phyloP scores from a whole-genome alignment of 768 basidiomycete genomes.

The Suillus plorans region DNA sequence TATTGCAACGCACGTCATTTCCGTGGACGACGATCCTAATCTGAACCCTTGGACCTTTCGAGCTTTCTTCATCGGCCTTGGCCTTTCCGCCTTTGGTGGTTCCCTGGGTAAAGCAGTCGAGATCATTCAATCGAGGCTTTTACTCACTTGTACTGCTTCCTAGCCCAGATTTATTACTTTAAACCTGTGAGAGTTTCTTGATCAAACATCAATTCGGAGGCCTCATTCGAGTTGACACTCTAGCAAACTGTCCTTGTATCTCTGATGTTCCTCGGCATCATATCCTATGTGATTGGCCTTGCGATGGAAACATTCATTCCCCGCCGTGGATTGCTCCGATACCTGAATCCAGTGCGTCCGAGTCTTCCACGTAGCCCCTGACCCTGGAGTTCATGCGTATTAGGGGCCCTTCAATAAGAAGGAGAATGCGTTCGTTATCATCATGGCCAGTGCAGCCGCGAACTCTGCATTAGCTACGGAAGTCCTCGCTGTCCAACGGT shows the following conservation, averaged over 20 bases:
- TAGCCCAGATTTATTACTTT: conserved; percentile 62
- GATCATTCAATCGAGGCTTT: conserved; percentile 5
- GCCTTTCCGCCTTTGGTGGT: conserved; percentile 48
- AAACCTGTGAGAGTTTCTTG: conserved; percentile 42
- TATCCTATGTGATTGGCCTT: conserved; percentile 50
- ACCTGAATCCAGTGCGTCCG: conserved; percentile 46
- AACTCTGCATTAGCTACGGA: conserved; percentile 55
- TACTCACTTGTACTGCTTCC: conserved; percentile 3
- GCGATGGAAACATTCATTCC: conserved; percentile 47
- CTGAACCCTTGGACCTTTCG: conserved; percentile 39
- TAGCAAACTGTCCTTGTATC: conserved; percentile 55
- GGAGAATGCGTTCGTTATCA: conserved; percentile 57
- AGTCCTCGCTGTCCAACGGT: conserved; percentile 51
- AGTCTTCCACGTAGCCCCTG: no score
- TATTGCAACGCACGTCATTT: conserved; percentile 47
- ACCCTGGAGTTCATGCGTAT: not conserved
- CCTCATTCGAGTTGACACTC: not conserved
- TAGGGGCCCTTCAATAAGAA: conserved; percentile 61
- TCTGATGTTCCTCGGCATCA: conserved; percentile 52
- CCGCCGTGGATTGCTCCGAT: conserved; percentile 41
- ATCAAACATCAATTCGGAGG: not conserved
- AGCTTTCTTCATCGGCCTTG: conserved; percentile 53
- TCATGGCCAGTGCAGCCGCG: conserved; percentile 56
- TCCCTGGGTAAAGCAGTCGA: conserved; percentile 38
- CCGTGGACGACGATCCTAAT: conserved; percentile 31